Evolutionary conservation across 495 filamentous ascomycete genomes (phyloP), one percentile per base, ranked within the genome.

Genomic region (Neurospora sp.): DNA sequence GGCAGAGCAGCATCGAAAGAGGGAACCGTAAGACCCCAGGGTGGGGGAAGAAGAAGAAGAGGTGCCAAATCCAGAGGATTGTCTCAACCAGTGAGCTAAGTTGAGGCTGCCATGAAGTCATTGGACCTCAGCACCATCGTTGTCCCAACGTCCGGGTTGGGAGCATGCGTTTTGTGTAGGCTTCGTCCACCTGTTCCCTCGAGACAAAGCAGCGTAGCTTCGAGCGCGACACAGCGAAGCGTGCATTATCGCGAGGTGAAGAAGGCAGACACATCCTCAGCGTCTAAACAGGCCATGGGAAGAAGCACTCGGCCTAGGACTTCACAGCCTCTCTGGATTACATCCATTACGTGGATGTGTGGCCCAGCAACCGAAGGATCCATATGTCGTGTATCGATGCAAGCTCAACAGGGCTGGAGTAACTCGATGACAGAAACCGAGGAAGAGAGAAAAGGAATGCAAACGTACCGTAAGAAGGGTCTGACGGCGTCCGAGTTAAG

Each of bases 381-480:
- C 62, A 71, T 54, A 72, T 46, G 71, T 70, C 46, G 78, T 76
- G 74, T 77, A 75, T 74, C 75, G 74, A 72, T 80, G 46, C 72
- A 76, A 72, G 75, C 71, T 70, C 70, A 71, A 62, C 72, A 70
- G 71, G 74, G 41, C 74, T 39, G 72, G 74, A 49, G 71, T 73
- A 71, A 72, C 74, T 60, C 37, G 70, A 66, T 49, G 72, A 27
- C 39, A 14, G 42, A 73, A 27, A 60, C 11, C 49, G 41, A 72
- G 41, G 40, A 71, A 72, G 69, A 69, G n/a, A 72, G 74, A 75
- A 72, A 73, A 74, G 66, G 70, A 72, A 70, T 42, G 73, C 71
- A 75, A 39, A 78, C 77, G 71, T 75, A 81, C 78, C 75, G 71
- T 75, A 70, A 79, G 39, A 54, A 39, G 54, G 54, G 54, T 72